Base-by-base conservation (phyloP, 768 basidiomycete species). In the Tricholoma matsutake region DNA sequence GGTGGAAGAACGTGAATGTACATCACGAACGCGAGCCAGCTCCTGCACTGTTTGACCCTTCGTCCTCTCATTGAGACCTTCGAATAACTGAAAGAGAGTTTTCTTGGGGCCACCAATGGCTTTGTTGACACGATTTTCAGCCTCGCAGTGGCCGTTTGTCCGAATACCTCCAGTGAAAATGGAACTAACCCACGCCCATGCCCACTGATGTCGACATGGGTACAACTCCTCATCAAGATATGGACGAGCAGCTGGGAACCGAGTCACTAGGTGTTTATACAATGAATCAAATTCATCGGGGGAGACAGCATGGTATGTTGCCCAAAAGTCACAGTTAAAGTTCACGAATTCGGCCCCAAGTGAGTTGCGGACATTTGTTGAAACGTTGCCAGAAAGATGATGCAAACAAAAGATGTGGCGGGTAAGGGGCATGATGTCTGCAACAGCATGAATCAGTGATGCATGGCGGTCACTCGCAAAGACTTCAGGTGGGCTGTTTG, bases 91-190 rank as follows among this genome's bases (percentile, higher is more conserved):
- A 9, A 65, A 59, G 4, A 72, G 39, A 6, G 56, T 63, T 34
- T 68, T 69, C 57, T 65, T 71, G 4, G 66, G 58, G 4, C 69
- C 65, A 11, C 64, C 58, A 7, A 74, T 45, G 3, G 31, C 51
- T 57, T 71, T 70, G 34, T 67, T 71, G 41, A 68, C 58, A 1
- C 60, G 61, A 43, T 73, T 72, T 54, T 73, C 70, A 0, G 55
- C 56, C 55, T 73, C 73, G 0, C 73, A 67, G 1, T 68, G 61
- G 1, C 76, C 73, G 65, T 71, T 75, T 28, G 74, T 78, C 1
- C 73, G 51, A 4, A 76, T 65, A 0, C 75, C 76, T 22, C 64
- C 69, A 9, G 76, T 75, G 59, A 75, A 78, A 13, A 56, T 32
- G 22, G 58, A 25, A 22, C 68, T 64, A 3, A 72, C 56, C 63